Percentiles rank a stretch among this genome's conserved stretches.
These are phyloP conservation scores for Capsella bursapastoris DNA, from an alignment of 345 rosid species.

Conservation along the genomic window DNA sequence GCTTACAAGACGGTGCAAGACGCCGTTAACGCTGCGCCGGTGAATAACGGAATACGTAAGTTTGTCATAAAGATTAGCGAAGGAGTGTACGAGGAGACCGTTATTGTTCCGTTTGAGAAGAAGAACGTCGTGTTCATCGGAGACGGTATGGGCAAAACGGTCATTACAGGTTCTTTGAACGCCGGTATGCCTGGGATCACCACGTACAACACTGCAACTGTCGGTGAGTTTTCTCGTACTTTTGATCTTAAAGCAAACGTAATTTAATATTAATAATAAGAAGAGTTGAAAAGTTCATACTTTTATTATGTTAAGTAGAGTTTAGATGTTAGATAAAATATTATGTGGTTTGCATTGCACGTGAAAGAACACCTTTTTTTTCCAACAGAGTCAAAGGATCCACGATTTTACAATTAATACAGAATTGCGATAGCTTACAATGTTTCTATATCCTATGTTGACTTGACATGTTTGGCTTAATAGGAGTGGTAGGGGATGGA, in stretches of 20 bases:
- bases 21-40: constrained; percentile 83
- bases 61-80: constrained; percentile 67
- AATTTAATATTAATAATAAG: no score
- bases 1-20: constrained; percentile 70
- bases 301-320: not conserved
- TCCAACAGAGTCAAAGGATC: constrained; percentile 1
- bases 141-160: constrained; percentile 87
- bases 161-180: constrained; percentile 65
- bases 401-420: not conserved
- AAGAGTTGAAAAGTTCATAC: constrained; percentile 1
- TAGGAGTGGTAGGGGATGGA: constrained; percentile 92
- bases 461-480: not conserved
- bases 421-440: not conserved
- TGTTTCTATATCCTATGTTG: not conserved
- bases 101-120: constrained; percentile 77
- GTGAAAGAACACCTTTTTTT: not conserved
- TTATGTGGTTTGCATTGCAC: constrained; percentile 25
- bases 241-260: constrained; percentile 22
- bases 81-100: constrained; percentile 78
- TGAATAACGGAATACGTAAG: constrained; percentile 42
- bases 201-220: constrained; percentile 79
- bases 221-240: constrained; percentile 55
- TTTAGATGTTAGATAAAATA: not conserved
- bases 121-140: constrained; percentile 82
- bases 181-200: constrained; percentile 67